Conservation (phyloP, 148 eudicot species). For the Beta vulgaris region DNA sequence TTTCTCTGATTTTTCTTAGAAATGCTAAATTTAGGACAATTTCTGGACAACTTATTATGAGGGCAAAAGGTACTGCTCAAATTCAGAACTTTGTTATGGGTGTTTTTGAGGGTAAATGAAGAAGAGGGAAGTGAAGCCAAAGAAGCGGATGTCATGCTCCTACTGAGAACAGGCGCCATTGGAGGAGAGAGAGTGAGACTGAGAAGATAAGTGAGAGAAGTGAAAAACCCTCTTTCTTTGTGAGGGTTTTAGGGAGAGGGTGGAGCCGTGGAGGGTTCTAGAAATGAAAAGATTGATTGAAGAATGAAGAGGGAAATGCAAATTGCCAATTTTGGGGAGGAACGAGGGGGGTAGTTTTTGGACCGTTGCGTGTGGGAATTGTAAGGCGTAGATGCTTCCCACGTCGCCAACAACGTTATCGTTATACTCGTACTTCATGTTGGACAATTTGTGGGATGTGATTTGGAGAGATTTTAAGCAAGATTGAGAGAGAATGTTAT, state of each 20-base stretch:
- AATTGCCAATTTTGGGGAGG: neutral
- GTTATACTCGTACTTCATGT: neutral
- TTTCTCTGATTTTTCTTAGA: conserved; percentile 35
- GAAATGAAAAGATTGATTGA: conserved; percentile 8
- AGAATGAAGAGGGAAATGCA: neutral
- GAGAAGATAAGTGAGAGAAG: neutral
- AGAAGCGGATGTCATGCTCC: conserved; percentile 44
- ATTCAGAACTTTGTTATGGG: conserved; percentile 22
- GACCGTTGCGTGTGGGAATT: conserved; percentile 13
- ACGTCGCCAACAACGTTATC: conserved; percentile 6
- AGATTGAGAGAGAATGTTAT: too few relatives aligned
- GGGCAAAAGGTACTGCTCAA: conserved; percentile 48
- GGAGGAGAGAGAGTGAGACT: neutral
- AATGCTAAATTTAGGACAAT: conserved; percentile 44
- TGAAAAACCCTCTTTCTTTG: neutral
- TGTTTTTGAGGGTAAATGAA: conserved; percentile 29
- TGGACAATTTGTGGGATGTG: too few relatives aligned
- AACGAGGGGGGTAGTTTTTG: too few relatives aligned
- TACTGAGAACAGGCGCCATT: conserved; percentile 39
- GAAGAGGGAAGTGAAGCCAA: conserved; percentile 51
- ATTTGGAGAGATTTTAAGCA: too few relatives aligned
- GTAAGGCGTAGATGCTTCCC: conserved; percentile 16
- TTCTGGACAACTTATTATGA: conserved; percentile 31
- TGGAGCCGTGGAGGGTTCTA: conserved; percentile 25
- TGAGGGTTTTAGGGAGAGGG: conserved; percentile 24